phyloP scores from a whole-genome alignment of 78 protist genomes.

The Dictyostelium firmibasis region DNA sequence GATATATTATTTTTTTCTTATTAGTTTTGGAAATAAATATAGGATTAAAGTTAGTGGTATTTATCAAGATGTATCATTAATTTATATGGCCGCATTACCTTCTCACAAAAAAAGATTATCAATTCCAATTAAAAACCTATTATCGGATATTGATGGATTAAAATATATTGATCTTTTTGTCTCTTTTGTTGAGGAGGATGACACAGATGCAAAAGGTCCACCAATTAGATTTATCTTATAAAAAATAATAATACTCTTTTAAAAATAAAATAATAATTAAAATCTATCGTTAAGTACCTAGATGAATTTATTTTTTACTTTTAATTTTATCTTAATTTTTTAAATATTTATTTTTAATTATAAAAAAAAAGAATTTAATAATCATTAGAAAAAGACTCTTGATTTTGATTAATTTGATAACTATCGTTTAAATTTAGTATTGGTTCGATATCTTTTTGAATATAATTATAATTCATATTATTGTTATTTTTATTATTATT shows the following conservation, averaged over 20 bases:
- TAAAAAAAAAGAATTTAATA: too few species aligned
- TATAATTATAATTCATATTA: not conserved
- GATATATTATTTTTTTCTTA: not conserved
- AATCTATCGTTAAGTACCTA: not conserved
- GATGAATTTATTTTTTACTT: not conserved
- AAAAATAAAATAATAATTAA: not conserved
- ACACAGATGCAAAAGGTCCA: slow-evolving; percentile 57
- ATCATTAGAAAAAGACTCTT: not conserved
- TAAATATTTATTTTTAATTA: too few species aligned
- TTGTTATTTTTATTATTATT: too few species aligned
- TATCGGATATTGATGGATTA: not conserved
- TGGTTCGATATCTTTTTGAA: not conserved
- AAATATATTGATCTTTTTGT: slow-evolving; percentile 64
- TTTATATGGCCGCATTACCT: slow-evolving; percentile 64
- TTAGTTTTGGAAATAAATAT: slow-evolving; percentile 23
- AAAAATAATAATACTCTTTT: not conserved
- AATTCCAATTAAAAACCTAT: not conserved
- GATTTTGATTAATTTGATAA: not conserved
- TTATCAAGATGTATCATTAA: slow-evolving; percentile 45
- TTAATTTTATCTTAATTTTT: too few species aligned
- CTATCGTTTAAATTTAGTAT: not conserved
- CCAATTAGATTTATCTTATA: slow-evolving; percentile 44
- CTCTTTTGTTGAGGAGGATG: slow-evolving; percentile 10
- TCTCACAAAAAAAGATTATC: slow-evolving; percentile 70
- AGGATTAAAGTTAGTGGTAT: slow-evolving; percentile 67